phyloP scores from a whole-genome alignment of 768 basidiomycete genomes.

The Antrodiella citrinella region DNA sequence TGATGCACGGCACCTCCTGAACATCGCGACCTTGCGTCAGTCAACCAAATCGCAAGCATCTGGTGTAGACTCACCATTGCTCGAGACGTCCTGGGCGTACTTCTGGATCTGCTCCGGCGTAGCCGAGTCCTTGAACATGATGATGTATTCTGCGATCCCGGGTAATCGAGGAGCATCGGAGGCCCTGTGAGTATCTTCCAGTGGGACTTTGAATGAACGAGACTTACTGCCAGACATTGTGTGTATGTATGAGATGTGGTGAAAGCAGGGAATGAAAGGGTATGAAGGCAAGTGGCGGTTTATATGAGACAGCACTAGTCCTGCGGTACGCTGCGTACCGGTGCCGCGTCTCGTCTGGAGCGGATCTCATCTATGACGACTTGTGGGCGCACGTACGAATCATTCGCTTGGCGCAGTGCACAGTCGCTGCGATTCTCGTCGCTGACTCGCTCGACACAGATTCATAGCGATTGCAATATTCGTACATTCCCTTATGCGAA shows the following conservation, averaged over 20 bases:
- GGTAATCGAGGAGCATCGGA: background rate
- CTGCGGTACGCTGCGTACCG: too few relatives aligned
- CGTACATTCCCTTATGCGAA: too few relatives aligned
- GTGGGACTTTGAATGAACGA: background rate
- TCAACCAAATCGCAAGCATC: background rate
- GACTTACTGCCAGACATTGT: background rate
- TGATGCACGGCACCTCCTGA: constrained; percentile 38
- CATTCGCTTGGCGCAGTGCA: too few relatives aligned
- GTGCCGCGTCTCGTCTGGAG: too few relatives aligned
- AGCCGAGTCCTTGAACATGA: constrained; percentile 44
- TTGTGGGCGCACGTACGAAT: too few relatives aligned
- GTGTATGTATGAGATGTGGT: background rate
- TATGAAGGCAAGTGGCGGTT: too few relatives aligned
- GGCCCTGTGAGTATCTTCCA: too few relatives aligned
- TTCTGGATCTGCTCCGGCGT: constrained; percentile 32
- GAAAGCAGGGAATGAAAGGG: background rate
- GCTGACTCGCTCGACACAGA: too few relatives aligned
- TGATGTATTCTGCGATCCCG: constrained; percentile 36
- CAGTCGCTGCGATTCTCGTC: too few relatives aligned
- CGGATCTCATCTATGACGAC: too few relatives aligned
- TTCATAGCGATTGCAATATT: too few relatives aligned
- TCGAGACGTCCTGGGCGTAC: constrained; percentile 30
- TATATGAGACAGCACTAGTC: too few relatives aligned
- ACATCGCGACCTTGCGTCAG: background rate
- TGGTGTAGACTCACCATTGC: constrained; percentile 26